Evolutionary conservation across 176 grass and related monocot genomes (phyloP).

Genomic region (Chloris gayana): DNA sequence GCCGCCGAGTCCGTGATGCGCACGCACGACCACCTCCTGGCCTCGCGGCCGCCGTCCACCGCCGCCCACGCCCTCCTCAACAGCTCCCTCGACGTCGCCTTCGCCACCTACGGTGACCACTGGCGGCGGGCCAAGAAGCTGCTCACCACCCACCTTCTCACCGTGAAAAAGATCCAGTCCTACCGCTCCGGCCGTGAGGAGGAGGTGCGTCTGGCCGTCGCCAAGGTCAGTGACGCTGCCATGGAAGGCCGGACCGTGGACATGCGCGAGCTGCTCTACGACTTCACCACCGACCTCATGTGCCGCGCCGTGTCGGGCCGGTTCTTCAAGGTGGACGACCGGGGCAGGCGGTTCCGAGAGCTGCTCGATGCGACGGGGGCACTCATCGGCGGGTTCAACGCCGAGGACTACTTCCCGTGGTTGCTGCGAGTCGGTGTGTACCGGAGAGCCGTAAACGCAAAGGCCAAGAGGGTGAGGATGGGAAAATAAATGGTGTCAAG

Average conservation of each 20-base stretch:
- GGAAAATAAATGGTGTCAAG: too few species aligned
- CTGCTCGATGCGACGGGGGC: slow-evolving; percentile 19
- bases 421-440: slow-evolving; percentile 9
- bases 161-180: background rate
- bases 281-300: slow-evolving; percentile 35
- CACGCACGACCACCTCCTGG: slow-evolving; percentile 44
- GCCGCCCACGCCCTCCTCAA: slow-evolving; percentile 23
- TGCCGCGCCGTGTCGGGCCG: slow-evolving; percentile 32
- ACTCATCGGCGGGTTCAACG: slow-evolving; percentile 39
- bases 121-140: slow-evolving; percentile 42
- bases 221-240: background rate
- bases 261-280: slow-evolving; percentile 36
- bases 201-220: background rate
- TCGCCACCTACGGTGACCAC: slow-evolving; percentile 31
- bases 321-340: background rate
- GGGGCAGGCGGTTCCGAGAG: slow-evolving; percentile 27
- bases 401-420: slow-evolving; percentile 40
- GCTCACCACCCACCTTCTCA: slow-evolving; percentile 26
- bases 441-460: background rate
- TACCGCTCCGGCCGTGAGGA: slow-evolving; percentile 2
- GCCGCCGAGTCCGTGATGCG: slow-evolving; percentile 36
- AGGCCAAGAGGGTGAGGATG: background rate
- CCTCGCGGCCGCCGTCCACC: slow-evolving; percentile 42
- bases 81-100: slow-evolving; percentile 32
- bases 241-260: slow-evolving; percentile 13